phyloP scores from a whole-genome alignment of 73 alveolate genomes.

The Breviolum minutum region DNA sequence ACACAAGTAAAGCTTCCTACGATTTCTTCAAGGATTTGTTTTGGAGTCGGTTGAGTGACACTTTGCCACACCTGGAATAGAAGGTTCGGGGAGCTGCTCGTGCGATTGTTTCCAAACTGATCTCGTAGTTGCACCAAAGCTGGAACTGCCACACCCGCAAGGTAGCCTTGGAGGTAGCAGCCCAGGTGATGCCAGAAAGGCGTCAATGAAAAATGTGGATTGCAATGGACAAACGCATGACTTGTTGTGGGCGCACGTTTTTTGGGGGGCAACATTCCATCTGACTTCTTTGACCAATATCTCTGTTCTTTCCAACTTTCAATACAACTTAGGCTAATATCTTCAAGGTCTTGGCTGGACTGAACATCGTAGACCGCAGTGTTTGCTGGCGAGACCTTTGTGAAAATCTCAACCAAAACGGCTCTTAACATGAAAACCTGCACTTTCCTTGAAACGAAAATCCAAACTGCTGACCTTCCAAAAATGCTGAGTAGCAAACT shows the following conservation, averaged over 20 bases:
- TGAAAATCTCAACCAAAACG: background rate
- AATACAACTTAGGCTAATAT: background rate
- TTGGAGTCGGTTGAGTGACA: background rate
- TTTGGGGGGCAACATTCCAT: no score
- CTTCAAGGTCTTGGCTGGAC: constrained; percentile 26
- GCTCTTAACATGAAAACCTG: background rate
- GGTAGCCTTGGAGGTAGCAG: constrained; percentile 7
- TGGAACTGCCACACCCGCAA: constrained; percentile 65
- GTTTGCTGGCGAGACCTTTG: constrained; percentile 88
- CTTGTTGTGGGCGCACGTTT: background rate
- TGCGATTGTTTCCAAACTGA: constrained; percentile 79
- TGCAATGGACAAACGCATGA: background rate
- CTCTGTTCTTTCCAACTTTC: no score
- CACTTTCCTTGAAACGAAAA: no score
- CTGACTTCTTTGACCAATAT: no score
- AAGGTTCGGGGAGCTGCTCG: constrained; percentile 74
- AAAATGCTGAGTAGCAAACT: background rate
- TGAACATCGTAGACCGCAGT: constrained; percentile 60
- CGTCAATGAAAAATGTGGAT: no score
- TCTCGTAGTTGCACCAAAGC: constrained; percentile 88
- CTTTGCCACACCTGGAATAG: constrained; percentile 32
- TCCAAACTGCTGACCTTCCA: no score
- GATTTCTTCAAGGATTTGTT: background rate
- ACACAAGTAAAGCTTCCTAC: background rate
- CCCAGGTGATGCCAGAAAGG: no score